Evolutionary conservation across 2,329 filamentous ascomycete genomes (phyloP), one percentile per base, ranked within the genome.

Genomic region (Aureobasidium namibiae): DNA sequence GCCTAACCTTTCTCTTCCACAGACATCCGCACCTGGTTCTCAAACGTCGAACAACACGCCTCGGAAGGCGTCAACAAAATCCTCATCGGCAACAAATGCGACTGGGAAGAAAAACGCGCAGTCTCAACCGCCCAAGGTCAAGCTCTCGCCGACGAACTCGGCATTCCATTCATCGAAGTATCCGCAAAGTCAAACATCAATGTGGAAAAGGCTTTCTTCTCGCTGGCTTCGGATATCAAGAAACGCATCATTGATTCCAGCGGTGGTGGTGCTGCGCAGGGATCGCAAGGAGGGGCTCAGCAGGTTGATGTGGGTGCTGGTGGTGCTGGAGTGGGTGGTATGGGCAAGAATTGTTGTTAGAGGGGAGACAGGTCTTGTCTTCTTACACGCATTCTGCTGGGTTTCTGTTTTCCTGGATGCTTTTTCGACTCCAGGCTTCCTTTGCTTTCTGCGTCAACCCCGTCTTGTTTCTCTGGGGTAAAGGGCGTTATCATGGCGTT

Each of bases 1-100:
- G 4, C 26, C 26, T 29, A 4, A 4, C 26, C 26, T 29, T 29
- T 29, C 26, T 49, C 64, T 31, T 60, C 48, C 18, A 36, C 71
- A 97, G 94, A 99, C 78, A 99, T 99, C 75, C 88, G 92, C 71
- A 97, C 94, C 66, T 99, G 94, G 94, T 99, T 99, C 79, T 92
- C 92, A 72, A 97, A 99, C 77, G 92, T 96, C 67, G 92, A 96
- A 75, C 92, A 96, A 76, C 92, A 99, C 78, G 94, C 94, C 61
- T 96, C 90, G 69, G 94, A 97, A 78, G 94, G 94, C 69, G 94
- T 99, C 72, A 96, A 97, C 85, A 99, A 97, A 82, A 97, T 99
- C 72, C 84, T 99, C 66, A 96, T 99, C 67, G 94, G 94, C 73
- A 99, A 99, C 83, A 99, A 99, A 79, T 99, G 94, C 78, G 94